Conservation (phyloP, 2,329 filamentous ascomycete species). For the Pyrenochaeta sp. region DNA sequence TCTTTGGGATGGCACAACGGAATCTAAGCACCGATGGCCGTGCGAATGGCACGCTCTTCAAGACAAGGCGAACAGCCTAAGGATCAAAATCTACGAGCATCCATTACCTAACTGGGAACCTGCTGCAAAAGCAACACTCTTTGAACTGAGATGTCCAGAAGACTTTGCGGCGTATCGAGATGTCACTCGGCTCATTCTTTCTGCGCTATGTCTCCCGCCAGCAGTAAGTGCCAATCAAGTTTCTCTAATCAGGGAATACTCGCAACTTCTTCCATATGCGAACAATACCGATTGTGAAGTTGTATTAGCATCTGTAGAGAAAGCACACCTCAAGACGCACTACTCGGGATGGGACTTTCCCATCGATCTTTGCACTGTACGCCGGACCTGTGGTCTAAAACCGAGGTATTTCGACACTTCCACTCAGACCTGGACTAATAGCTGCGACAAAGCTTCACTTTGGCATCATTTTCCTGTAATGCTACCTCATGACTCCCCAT, state of each 20-base stretch:
- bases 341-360: conserved; percentile 56
- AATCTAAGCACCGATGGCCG: conserved; percentile 20
- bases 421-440: conserved; percentile 51
- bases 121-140: conserved; percentile 57
- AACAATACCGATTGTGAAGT: conserved; percentile 27
- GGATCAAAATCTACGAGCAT: conserved; percentile 60
- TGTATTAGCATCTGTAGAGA: conserved; percentile 56
- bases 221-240: conserved; percentile 12
- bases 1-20: conserved; percentile 11
- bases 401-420: conserved; percentile 59
- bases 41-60: conserved; percentile 58
- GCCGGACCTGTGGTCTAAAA: conserved; percentile 57
- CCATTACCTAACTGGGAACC: conserved; percentile 54
- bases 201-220: conserved; percentile 40
- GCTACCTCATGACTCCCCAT: conserved; percentile 52
- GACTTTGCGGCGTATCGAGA: conserved; percentile 61
- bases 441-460: conserved; percentile 50
- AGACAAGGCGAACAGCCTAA: conserved; percentile 49
- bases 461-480: conserved; percentile 55
- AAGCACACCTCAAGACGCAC: conserved; percentile 60
- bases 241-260: conserved; percentile 43
- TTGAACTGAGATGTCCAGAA: conserved; percentile 60
- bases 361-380: conserved; percentile 52
- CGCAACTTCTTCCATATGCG: conserved; percentile 38
- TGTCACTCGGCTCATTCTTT: conserved; percentile 60